Conservation (phyloP, 2,329 filamentous ascomycete species). For the Colletotrichum zoysiae region DNA sequence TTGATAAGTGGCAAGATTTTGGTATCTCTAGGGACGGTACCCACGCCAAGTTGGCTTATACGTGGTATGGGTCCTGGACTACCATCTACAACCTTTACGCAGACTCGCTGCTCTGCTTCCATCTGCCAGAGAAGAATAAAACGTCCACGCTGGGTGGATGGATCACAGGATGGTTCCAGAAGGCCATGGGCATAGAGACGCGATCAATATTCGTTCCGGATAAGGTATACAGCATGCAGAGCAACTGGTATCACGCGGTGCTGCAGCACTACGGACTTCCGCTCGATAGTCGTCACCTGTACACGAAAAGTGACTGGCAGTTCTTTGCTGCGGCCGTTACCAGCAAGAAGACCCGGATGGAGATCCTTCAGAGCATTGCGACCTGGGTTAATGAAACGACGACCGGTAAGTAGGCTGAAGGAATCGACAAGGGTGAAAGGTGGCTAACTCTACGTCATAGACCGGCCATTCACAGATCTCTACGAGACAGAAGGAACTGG, state of each 20-base stretch:
- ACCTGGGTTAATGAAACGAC: slow-evolving; percentile 86
- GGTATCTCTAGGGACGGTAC: slow-evolving; percentile 78
- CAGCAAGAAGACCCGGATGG: slow-evolving; percentile 73
- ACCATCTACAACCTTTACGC: slow-evolving; percentile 85
- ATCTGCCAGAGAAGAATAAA: slow-evolving; percentile 56
- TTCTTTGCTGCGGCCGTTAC: slow-evolving; percentile 88
- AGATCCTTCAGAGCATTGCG: slow-evolving; percentile 81
- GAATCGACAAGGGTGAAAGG: not conserved
- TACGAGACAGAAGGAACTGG: slow-evolving; percentile 85
- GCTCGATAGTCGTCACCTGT: slow-evolving; percentile 84
- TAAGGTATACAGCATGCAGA: slow-evolving; percentile 82
- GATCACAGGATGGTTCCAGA: slow-evolving; percentile 37
- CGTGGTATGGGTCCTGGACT: slow-evolving; percentile 87
- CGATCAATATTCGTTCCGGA: slow-evolving; percentile 74
- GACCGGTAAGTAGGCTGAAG: slow-evolving; percentile 62
- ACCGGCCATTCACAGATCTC: slow-evolving; percentile 83
- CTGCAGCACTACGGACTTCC: slow-evolving; percentile 86
- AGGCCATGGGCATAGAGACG: slow-evolving; percentile 45
- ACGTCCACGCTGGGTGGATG: slow-evolving; percentile 30
- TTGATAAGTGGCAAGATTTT: slow-evolving; percentile 78
- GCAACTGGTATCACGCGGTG: slow-evolving; percentile 83
- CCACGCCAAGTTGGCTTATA: slow-evolving; percentile 82
- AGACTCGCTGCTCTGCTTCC: slow-evolving; percentile 83
- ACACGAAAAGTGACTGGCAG: slow-evolving; percentile 92
- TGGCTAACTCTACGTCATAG: slow-evolving; percentile 48